A percentile compares a stretch with the other conserved stretches of the same genome.
phyloP scores from a whole-genome alignment of 495 filamentous ascomycete species.

The Neurospora tetrasperma region DNA sequence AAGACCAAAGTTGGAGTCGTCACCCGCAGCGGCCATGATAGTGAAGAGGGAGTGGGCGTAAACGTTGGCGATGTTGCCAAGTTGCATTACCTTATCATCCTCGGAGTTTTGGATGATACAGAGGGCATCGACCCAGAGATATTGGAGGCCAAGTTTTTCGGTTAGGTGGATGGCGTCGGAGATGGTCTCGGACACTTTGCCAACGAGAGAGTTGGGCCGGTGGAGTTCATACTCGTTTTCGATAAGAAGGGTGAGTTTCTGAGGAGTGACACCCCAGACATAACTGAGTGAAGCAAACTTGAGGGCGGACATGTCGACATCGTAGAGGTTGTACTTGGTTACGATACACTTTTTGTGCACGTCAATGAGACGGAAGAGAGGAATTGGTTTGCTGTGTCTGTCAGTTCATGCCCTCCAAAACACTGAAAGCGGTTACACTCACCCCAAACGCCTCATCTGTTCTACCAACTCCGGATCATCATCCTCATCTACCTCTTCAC shows the following conservation, averaged over 20 bases:
- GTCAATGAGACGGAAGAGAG: not conserved
- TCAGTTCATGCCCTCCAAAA: not conserved
- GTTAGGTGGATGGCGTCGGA: conserved; percentile 14
- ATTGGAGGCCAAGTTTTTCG: conserved; percentile 10
- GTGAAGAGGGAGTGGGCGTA: conserved; percentile 13
- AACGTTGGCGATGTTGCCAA: conserved; percentile 13
- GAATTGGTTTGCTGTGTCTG: not conserved
- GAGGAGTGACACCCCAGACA: conserved; percentile 2
- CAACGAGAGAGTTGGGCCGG: conserved; percentile 1
- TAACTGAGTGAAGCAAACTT: conserved; percentile 3
- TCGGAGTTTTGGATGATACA: conserved; percentile 23
- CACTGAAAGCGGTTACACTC: not conserved
- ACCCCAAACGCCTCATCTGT: not conserved
- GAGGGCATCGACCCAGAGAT: conserved; percentile 22
- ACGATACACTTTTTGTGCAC: not conserved
- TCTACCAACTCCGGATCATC: not conserved
- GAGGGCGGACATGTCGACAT: not conserved
- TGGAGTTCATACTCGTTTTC: conserved; percentile 2
- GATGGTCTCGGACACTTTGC: conserved; percentile 10
- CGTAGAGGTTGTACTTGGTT: not conserved
- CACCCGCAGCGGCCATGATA: conserved; percentile 8
- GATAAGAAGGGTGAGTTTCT: not conserved
- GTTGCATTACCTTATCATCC: conserved; percentile 15
- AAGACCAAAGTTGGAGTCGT: not conserved
- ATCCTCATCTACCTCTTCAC: not conserved